Conservation (phyloP, 2,329 filamentous ascomycete species). For the Talaromyces sp. region DNA sequence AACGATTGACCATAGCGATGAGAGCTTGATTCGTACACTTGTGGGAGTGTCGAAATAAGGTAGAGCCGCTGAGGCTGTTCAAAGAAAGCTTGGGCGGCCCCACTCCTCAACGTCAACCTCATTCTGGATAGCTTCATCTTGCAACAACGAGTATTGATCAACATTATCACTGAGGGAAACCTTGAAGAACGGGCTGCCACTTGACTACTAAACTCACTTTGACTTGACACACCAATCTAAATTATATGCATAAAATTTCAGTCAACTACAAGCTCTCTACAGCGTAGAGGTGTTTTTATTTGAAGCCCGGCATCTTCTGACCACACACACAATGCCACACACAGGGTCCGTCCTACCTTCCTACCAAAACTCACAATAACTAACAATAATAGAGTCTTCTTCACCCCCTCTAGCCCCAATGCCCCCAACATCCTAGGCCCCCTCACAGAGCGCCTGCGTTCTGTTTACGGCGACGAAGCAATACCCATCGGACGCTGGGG, state of each 20-base stretch:
- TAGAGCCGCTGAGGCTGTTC: not conserved
- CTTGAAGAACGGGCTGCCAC: too few species aligned
- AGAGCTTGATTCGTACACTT: not conserved
- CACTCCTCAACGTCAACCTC: not conserved
- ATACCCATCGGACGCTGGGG: conserved; percentile 38
- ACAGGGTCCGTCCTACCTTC: not conserved
- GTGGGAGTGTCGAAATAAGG: not conserved
- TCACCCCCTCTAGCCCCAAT: conserved; percentile 42
- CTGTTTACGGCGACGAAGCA: conserved; percentile 34
- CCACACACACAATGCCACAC: not conserved
- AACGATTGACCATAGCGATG: too few species aligned
- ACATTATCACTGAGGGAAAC: too few species aligned
- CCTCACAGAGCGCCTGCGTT: conserved; percentile 39
- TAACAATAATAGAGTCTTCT: conserved; percentile 29
- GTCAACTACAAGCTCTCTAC: not conserved
- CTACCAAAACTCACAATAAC: too few species aligned
- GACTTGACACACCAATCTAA: not conserved
- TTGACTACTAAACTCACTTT: not conserved
- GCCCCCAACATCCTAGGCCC: conserved; percentile 33
- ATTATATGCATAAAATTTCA: not conserved
- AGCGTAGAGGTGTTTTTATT: not conserved
- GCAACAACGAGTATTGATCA: too few species aligned
- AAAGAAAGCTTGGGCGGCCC: not conserved
- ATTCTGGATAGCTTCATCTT: not conserved
- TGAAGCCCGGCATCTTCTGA: not conserved